Percentiles rank a stretch among this genome's conserved stretches.
Conservation (phyloP, 192 early-diverging fungal species). For the Oehlia diaphana region DNA sequence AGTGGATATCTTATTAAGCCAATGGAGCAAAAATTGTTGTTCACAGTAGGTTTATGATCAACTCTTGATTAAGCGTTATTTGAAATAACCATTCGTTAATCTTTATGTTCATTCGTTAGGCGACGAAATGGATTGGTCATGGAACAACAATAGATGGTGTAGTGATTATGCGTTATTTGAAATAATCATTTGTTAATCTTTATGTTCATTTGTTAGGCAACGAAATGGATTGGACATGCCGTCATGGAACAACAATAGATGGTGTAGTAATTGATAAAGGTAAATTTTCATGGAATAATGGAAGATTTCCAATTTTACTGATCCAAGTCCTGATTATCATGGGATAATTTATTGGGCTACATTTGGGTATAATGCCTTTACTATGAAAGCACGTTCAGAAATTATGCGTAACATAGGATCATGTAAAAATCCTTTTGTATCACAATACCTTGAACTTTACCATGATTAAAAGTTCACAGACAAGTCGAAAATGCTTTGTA, state of each 20-base stretch:
- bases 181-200: no score
- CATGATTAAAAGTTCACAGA: conserved; percentile 66
- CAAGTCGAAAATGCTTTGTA: no score
- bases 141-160: conserved; percentile 71
- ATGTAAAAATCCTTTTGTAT: conserved; percentile 83
- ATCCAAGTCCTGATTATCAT: conserved; percentile 31
- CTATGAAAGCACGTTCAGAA: conserved; percentile 62
- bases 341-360: no score
- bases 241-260: conserved; percentile 52
- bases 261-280: conserved; percentile 49
- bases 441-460: conserved; percentile 87
- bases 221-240: conserved; percentile 90
- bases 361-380: no score
- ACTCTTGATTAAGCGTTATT: no score
- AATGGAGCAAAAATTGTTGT: no score
- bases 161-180: background rate
- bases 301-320: no score
- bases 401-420: conserved; percentile 83
- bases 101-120: conserved; percentile 22
- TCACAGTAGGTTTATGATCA: no score
- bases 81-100: no score
- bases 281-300: no score
- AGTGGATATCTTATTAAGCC: conserved; percentile 62
- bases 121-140: conserved; percentile 86
- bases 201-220: conserved; percentile 47